A percentile compares a stretch with the other conserved stretches of the same genome.
phyloP scores from a whole-genome alignment of 192 early-diverging fungal species.

The Allomyces macrogynus region DNA sequence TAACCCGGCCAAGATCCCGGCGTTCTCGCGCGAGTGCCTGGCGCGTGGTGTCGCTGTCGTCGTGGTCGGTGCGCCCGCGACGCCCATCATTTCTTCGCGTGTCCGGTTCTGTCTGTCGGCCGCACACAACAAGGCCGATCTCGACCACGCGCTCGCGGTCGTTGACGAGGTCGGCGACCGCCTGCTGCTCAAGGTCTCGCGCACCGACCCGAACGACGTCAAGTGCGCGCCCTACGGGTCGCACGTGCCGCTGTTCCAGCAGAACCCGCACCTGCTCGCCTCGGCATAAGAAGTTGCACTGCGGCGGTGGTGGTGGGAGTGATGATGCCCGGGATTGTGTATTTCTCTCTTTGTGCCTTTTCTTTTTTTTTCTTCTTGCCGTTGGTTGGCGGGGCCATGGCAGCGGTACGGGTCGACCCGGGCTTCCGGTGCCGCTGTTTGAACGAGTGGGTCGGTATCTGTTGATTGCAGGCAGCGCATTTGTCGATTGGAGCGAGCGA shows the following conservation, averaged over 20 bases:
- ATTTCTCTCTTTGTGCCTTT: no score
- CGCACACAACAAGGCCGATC: conserved; percentile 77
- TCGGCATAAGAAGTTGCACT: no score
- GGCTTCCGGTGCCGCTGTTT: no score
- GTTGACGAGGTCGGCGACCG: conserved; percentile 55
- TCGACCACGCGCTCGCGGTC: conserved; percentile 50
- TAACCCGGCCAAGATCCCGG: conserved; percentile 89
- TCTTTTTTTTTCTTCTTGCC: no score
- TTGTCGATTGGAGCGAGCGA: no score
- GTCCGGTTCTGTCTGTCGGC: conserved; percentile 89
- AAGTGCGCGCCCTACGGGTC: background rate
- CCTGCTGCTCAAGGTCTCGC: conserved; percentile 36
- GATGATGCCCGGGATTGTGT: no score
- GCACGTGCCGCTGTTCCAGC: background rate
- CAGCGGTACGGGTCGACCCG: no score
- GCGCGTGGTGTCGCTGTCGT: conserved; percentile 80
- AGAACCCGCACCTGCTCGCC: no score
- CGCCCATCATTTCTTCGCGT: conserved; percentile 84
- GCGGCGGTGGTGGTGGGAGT: no score
- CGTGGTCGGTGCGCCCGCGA: conserved; percentile 93
- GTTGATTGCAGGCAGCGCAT: no score
- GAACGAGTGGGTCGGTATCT: no score
- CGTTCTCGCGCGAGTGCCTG: conserved; percentile 82
- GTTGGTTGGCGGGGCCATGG: no score
- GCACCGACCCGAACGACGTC: background rate